A percentile compares a stretch with the other conserved stretches of the same genome.
Conservation (phyloP, 768 basidiomycete genomes). For the Lentinula sp. region DNA sequence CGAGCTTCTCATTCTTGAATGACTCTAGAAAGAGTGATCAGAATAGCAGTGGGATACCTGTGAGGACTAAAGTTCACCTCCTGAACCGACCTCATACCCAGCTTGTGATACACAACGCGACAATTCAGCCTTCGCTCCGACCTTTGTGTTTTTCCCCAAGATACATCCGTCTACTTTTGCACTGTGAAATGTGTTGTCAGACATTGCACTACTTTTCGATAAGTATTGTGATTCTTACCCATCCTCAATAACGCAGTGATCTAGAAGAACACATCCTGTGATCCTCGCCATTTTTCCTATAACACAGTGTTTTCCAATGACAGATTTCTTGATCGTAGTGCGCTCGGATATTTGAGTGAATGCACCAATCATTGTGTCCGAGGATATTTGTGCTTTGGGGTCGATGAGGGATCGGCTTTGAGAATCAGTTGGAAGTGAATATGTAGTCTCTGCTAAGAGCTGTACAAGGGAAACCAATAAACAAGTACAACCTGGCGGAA, state of each 20-base stretch:
- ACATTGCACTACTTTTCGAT: not conserved
- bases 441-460: conserved; percentile 49
- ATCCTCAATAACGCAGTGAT: conserved; percentile 84
- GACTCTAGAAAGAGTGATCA: conserved; percentile 30
- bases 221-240: conserved; percentile 53
- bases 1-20: conserved; percentile 50
- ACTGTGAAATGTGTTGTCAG: conserved; percentile 25
- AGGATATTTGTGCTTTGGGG: conserved; percentile 75
- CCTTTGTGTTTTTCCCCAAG: conserved; percentile 66
- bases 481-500: not conserved
- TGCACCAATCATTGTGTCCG: conserved; percentile 75
- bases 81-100: conserved; percentile 64
- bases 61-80: conserved; percentile 34
- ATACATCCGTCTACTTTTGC: conserved; percentile 75
- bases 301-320: conserved; percentile 77
- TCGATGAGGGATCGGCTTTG: conserved; percentile 68
- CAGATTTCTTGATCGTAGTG: conserved; percentile 71
- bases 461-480: conserved; percentile 14
- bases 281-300: conserved; percentile 86
- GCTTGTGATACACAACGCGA: conserved; percentile 67
- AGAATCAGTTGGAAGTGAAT: conserved; percentile 51
- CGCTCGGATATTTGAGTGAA: conserved; percentile 81
- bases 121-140: conserved; percentile 67
- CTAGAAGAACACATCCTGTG: conserved; percentile 74
- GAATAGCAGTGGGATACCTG: not conserved